Base-by-base conservation (phyloP, 1,284 basidiomycete species). In the Mycosarcoma mackinlayi region DNA sequence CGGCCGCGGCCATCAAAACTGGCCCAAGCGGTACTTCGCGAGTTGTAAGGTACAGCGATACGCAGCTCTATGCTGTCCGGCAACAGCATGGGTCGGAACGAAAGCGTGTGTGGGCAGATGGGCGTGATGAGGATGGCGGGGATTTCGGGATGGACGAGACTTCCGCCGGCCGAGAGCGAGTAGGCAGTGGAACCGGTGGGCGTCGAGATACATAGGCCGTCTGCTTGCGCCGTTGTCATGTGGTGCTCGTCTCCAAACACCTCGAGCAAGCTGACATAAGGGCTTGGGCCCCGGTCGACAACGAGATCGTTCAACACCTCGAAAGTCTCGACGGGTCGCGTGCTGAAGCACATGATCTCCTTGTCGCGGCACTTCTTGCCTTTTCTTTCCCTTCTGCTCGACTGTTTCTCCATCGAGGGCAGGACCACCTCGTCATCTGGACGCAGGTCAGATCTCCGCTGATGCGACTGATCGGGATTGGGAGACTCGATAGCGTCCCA, bases 121-220 rank as follows among this genome's bases (percentile, higher is more conserved):
- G 96, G 96, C 1, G 94, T 95, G 77, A 99, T 95, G 59, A 98
- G 86, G 61, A 99, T 87, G 0, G 96, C 92, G 0, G 96, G 96
- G 51, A 98, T 98, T 83, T 97, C 94, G 3, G 96, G 96, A 83
- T 98, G 95, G 8, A 94, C 95, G 37, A 99, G 88, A 1, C 95
- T 98, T 28, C 96, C 96, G 46, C 96, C 96, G 3, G 96, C 96
- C 19, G 96, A 98, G 27, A 98, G 86, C 88, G 80, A 82, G 28
- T 99, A 99, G 4, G 96, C 96, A 3, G 96, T 99, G 0, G 95
- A 98, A 9, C 95, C 95, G 0, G 95, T 98, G 1, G 95, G 95
- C 0, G 95, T 99, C 2, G 96, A 92, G 14, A 98, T 91, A 28
- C 92, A 94, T 24, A 99, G 85, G 3, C 96, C 96, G 80, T 99